These are phyloP conservation scores for Ganoderma boninense DNA, from an alignment of 1,284 basidiomycete species.

Conservation along the genomic window DNA sequence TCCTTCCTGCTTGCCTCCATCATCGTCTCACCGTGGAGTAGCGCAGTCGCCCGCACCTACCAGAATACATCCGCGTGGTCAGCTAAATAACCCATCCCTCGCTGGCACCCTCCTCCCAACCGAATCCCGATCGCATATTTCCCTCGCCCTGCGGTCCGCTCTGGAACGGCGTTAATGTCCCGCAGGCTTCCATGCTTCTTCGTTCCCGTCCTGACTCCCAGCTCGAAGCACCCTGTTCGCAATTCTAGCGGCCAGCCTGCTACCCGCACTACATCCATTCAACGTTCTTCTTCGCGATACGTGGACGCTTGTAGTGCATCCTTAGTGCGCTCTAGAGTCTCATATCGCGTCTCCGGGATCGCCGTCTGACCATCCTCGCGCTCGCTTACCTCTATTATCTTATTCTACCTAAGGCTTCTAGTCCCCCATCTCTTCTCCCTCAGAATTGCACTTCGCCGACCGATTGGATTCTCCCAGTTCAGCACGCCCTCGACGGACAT, in stretches of 20 bases:
- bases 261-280: not conserved
- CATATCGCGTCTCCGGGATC: not conserved
- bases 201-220: constrained; percentile 1
- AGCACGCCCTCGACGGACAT: not conserved
- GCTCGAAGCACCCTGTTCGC: not conserved
- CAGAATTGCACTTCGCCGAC: not conserved
- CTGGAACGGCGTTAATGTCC: not conserved
- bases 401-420: not conserved
- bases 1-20: too few relatives aligned
- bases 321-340: not conserved
- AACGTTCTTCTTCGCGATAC: not conserved
- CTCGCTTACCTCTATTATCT: constrained; percentile 4
- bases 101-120: not conserved
- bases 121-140: not conserved
- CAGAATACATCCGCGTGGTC: not conserved
- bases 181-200: not conserved
- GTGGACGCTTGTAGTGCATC: not conserved
- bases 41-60: not conserved
- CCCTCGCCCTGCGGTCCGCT: not conserved
- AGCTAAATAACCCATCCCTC: not conserved
- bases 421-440: not conserved
- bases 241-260: not conserved
- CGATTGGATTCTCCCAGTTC: not conserved
- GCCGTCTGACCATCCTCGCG: not conserved
- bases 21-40: not conserved